Evolutionary conservation across 164 flowering plant species (phyloP).

Genomic region (Cinnamomum chago): DNA sequence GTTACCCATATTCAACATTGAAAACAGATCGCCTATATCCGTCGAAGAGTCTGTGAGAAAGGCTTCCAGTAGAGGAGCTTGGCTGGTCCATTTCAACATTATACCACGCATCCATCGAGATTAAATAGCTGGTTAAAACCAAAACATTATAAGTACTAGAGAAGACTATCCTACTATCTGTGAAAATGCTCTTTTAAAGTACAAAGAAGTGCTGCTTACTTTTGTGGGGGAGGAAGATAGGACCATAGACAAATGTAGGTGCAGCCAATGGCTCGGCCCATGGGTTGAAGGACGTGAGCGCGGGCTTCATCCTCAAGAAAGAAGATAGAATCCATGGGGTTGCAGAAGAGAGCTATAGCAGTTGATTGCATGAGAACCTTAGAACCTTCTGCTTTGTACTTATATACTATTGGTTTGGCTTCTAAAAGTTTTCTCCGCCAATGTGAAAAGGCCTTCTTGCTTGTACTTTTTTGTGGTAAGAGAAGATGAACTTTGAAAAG

Average conservation of each 20-base stretch:
- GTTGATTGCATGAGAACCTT: not conserved
- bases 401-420: not conserved
- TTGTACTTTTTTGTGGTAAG: not conserved
- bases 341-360: too few species aligned
- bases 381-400: not conserved
- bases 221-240: conserved; percentile 28
- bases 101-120: conserved; percentile 42
- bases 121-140: conserved; percentile 33
- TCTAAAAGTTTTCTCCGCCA: too few species aligned
- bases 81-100: conserved; percentile 28
- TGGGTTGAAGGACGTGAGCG: conserved; percentile 22
- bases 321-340: conserved; percentile 47
- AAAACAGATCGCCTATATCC: conserved; percentile 30
- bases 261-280: conserved; percentile 43
- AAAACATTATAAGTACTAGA: not conserved
- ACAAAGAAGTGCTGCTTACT: not conserved
- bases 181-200: not conserved
- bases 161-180: too few species aligned
- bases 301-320: conserved; percentile 31
- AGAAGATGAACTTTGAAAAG: not conserved
- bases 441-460: not conserved
- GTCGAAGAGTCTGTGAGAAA: conserved; percentile 32
- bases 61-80: conserved; percentile 38
- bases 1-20: conserved; percentile 30
- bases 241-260: conserved; percentile 71